Conservation (phyloP, 176 grass and related monocot genomes). For the Themeda triandra region DNA sequence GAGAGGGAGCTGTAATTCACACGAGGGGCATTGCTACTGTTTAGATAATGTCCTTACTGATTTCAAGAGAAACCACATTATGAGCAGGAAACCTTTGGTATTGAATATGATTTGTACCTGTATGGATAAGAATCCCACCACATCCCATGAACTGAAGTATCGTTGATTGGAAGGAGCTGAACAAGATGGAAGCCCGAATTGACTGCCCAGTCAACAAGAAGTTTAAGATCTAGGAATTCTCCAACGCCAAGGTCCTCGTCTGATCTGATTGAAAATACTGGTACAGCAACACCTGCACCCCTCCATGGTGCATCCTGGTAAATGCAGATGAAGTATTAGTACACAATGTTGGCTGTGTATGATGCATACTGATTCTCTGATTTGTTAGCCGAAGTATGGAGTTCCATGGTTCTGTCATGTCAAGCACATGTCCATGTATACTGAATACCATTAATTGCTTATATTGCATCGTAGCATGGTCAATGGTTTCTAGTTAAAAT, state of each 20-base stretch:
- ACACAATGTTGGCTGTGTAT: background rate
- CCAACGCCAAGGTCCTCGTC: constrained; percentile 91
- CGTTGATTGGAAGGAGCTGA: constrained; percentile 92
- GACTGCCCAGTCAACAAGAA: constrained; percentile 94
- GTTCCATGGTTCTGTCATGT: constrained; percentile 8
- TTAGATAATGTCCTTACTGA: constrained; percentile 7
- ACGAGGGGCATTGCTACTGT: constrained; percentile 13
- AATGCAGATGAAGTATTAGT: constrained; percentile 38
- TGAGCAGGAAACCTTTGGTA: background rate
- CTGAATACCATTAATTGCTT: constrained; percentile 13
- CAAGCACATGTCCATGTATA: constrained; percentile 3
- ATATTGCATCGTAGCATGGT: constrained; percentile 1
- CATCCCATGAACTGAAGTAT: constrained; percentile 93
- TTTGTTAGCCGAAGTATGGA: constrained; percentile 27
- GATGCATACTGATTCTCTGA: constrained; percentile 11
- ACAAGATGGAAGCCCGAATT: constrained; percentile 96
- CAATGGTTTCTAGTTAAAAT: background rate
- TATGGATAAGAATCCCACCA: constrained; percentile 99
- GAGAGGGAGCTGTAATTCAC: constrained; percentile 84
- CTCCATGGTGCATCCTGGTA: constrained; percentile 84
- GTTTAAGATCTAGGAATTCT: constrained; percentile 96
- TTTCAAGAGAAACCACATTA: constrained; percentile 4
- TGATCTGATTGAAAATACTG: constrained; percentile 85
- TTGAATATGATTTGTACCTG: constrained; percentile 48
- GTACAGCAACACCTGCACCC: constrained; percentile 94